Percentiles rank a stretch among this genome's conserved stretches.
These are phyloP conservation scores for Paulownia fortunei DNA, from an alignment of 257 asterid species.

Conservation along the genomic window DNA sequence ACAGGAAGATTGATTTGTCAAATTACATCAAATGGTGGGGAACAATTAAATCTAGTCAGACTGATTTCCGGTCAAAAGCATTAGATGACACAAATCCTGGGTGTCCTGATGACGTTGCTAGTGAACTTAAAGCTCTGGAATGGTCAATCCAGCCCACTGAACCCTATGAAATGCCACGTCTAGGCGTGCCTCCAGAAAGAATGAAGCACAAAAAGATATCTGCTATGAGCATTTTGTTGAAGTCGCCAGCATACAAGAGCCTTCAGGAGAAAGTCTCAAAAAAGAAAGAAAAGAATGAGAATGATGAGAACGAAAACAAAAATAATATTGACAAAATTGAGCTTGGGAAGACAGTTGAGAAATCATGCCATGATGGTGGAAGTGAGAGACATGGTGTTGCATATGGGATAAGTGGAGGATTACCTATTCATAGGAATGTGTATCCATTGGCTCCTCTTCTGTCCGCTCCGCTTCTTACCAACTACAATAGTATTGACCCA, in stretches of 20 bases:
- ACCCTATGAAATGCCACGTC: constrained; percentile 92
- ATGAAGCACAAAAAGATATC: constrained; percentile 62
- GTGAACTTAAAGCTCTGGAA: constrained; percentile 74
- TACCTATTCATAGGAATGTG: constrained; percentile 60
- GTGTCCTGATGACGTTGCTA: constrained; percentile 64
- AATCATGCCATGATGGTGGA: constrained; percentile 61
- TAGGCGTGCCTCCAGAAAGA: constrained; percentile 72
- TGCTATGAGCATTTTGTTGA: constrained; percentile 78
- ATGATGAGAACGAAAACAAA: constrained; percentile 81
- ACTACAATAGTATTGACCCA: constrained; percentile 71
- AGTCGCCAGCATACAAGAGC: constrained; percentile 81
- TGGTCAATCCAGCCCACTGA: constrained; percentile 67
- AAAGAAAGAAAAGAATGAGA: constrained; percentile 67
- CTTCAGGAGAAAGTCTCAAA: constrained; percentile 75
- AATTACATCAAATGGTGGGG: constrained; percentile 98
- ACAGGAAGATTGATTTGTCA: constrained; percentile 89
- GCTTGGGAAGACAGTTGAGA: constrained; percentile 67
- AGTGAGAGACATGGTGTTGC: constrained; percentile 63
- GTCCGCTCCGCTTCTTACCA: constrained; percentile 84
- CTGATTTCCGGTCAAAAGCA: constrained; percentile 66
- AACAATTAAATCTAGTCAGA: constrained; percentile 58
- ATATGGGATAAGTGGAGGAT: constrained; percentile 66
- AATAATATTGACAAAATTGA: constrained; percentile 52
- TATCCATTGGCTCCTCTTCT: constrained; percentile 71
- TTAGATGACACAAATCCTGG: constrained; percentile 66